Conservation (phyloP, 2,329 filamentous ascomycete species). For the Pseudomassariella vexata region DNA sequence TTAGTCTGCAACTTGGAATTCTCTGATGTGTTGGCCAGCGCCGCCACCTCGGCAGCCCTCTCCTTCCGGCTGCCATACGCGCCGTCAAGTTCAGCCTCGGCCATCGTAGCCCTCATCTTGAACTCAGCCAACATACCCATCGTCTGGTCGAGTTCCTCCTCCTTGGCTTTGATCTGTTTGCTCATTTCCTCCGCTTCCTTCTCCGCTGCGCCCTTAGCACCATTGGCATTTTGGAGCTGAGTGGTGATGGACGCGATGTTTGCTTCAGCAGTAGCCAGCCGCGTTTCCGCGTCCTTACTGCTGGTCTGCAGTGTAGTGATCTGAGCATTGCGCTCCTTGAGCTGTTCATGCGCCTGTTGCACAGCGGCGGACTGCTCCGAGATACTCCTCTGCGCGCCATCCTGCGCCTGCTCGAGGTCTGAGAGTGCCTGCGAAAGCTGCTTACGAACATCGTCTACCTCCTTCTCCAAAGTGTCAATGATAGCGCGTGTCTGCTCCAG, state of each 20-base stretch:
- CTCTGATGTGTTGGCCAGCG: conserved; percentile 41
- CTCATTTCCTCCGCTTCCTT: conserved; percentile 21
- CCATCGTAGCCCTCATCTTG: conserved; percentile 57
- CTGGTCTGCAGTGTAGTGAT: conserved; percentile 38
- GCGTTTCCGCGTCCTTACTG: conserved; percentile 30
- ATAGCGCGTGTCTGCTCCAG: conserved; percentile 36
- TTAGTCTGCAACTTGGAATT: conserved; percentile 26
- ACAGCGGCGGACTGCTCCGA: conserved; percentile 27
- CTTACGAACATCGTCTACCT: conserved; percentile 34
- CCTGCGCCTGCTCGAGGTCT: conserved; percentile 38
- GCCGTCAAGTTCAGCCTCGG: conserved; percentile 56
- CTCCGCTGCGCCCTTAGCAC: conserved; percentile 21
- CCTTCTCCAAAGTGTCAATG: conserved; percentile 24
- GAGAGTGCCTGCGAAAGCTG: conserved; percentile 42
- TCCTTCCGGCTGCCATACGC: conserved; percentile 55
- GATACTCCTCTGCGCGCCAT: conserved; percentile 23
- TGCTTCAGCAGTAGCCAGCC: conserved; percentile 30
- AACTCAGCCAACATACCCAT: conserved; percentile 50
- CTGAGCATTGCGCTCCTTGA: conserved; percentile 37
- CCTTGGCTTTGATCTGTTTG: conserved; percentile 36
- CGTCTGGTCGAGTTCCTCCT: conserved; percentile 28
- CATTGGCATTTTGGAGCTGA: conserved; percentile 28
- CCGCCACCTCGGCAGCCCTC: conserved; percentile 52
- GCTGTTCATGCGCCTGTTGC: conserved; percentile 29
- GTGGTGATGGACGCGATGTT: conserved; percentile 29